phyloP scores from a whole-genome alignment of 768 basidiomycete species.

The Lentinula aciculospora region DNA sequence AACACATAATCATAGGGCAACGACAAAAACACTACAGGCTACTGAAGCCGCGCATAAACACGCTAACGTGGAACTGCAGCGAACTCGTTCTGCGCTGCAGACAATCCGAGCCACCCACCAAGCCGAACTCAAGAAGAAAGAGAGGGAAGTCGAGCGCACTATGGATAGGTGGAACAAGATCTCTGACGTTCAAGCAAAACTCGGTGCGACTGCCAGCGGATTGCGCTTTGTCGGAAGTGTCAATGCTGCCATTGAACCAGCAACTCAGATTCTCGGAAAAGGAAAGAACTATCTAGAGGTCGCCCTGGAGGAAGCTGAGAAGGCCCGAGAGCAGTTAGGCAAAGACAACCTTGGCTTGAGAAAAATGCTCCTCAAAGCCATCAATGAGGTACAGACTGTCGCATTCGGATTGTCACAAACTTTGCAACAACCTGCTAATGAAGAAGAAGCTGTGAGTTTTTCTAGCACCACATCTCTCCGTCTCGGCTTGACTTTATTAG shows the following conservation, averaged over 20 bases:
- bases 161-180: conserved; percentile 72
- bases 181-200: conserved; percentile 60
- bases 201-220: conserved; percentile 43
- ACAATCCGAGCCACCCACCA: conserved; percentile 63
- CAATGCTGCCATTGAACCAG: conserved; percentile 34
- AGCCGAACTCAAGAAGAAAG: conserved; percentile 73
- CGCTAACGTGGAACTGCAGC: conserved; percentile 63
- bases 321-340: conserved; percentile 50
- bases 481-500: conserved; percentile 8
- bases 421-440: conserved; percentile 30
- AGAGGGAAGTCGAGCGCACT: conserved; percentile 73
- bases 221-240: conserved; percentile 27
- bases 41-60: conserved; percentile 67
- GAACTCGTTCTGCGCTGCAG: conserved; percentile 64
- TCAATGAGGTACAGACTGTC: conserved; percentile 60
- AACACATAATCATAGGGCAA: conserved; percentile 30
- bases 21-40: conserved; percentile 47
- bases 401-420: conserved; percentile 33
- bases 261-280: conserved; percentile 38
- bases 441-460: conserved; percentile 41
- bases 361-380: conserved; percentile 51
- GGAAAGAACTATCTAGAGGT: conserved; percentile 55
- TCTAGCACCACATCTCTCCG: conserved; percentile 4
- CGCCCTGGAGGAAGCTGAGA: conserved; percentile 71
- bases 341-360: conserved; percentile 64